Conservation (phyloP, 2,329 filamentous ascomycete species). For the Neopestalotiopsis sp. region DNA sequence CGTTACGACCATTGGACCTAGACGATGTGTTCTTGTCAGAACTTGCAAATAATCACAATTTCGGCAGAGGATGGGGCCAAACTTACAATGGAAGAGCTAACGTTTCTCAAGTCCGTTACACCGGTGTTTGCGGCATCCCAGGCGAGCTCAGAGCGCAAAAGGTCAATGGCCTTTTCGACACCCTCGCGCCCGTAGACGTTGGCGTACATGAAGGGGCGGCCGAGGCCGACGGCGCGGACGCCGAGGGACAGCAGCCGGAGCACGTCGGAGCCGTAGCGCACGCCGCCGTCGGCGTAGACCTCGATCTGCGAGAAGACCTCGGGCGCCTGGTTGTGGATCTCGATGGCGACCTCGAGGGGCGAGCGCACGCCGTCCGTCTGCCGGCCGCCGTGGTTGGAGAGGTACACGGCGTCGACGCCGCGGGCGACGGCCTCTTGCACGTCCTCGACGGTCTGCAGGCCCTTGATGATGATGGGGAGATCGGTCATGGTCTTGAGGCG, state of each 20-base stretch:
- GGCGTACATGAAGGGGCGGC: constrained; percentile 54
- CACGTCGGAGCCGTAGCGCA: constrained; percentile 41
- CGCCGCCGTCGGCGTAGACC: constrained; percentile 40
- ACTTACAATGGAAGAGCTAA: constrained; percentile 27
- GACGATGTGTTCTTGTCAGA: neutral
- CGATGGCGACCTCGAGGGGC: constrained; percentile 37
- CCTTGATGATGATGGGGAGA: constrained; percentile 39
- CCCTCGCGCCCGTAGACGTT: constrained; percentile 53
- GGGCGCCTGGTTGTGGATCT: constrained; percentile 35
- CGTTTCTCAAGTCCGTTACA: constrained; percentile 32
- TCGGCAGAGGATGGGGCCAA: neutral
- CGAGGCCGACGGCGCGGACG: constrained; percentile 44
- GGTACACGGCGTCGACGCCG: constrained; percentile 36
- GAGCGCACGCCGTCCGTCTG: constrained; percentile 38
- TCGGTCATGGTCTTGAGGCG: constrained; percentile 28
- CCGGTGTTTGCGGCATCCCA: constrained; percentile 37
- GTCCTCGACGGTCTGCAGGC: constrained; percentile 42
- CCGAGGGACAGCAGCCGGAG: constrained; percentile 41
- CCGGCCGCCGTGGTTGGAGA: constrained; percentile 43
- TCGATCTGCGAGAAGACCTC: constrained; percentile 37
- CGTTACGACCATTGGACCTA: neutral
- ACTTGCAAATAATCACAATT: neutral
- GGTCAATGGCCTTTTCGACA: constrained; percentile 45
- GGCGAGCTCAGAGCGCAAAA: constrained; percentile 50
- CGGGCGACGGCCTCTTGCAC: constrained; percentile 33